A percentile compares a stretch with the other conserved stretches of the same genome.
Evolutionary conservation across 768 basidiomycete genomes (phyloP).

Genomic region (Pleurotus eryngii): DNA sequence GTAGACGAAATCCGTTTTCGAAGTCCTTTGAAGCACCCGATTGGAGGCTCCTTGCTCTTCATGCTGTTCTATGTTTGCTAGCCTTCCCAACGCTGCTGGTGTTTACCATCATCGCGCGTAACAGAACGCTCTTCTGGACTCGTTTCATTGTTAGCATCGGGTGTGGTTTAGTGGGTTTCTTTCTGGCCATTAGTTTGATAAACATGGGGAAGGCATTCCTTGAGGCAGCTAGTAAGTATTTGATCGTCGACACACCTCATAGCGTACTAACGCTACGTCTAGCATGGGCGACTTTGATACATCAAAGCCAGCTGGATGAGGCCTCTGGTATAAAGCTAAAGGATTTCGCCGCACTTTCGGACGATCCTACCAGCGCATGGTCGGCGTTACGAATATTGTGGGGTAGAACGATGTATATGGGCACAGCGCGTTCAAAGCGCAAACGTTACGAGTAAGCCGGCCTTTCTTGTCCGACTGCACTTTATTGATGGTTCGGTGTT

Average conservation of each 20-base stretch:
- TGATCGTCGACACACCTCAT: neutral
- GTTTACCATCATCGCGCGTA: slow-evolving; percentile 1
- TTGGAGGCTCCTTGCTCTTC: neutral
- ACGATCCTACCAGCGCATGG: slow-evolving; percentile 10
- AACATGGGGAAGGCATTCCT: slow-evolving; percentile 25
- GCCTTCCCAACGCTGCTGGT: neutral
- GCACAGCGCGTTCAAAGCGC: neutral
- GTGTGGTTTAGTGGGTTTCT: slow-evolving; percentile 29
- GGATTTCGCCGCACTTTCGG: slow-evolving; percentile 31
- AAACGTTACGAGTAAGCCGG: slow-evolving; percentile 1
- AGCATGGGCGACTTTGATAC: slow-evolving; percentile 45
- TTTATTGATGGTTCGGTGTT: too few relatives aligned
- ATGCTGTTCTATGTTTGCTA: neutral
- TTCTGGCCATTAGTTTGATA: slow-evolving; percentile 28
- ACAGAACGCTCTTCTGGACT: slow-evolving; percentile 34
- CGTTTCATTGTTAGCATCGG: slow-evolving; percentile 32
- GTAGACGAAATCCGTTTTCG: slow-evolving; percentile 1
- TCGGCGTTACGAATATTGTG: neutral
- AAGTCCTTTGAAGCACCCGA: neutral
- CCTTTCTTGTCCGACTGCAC: too few relatives aligned
- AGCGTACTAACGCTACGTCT: neutral
- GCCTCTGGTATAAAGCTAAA: slow-evolving; percentile 29
- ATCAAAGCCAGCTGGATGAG: slow-evolving; percentile 28
- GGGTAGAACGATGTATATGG: neutral
- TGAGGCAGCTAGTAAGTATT: slow-evolving; percentile 35